Evolutionary conservation across 1,139 yeast genomes (phyloP), one percentile per base, ranked within the genome.

Genomic region (Saccharomyces hybrid): DNA sequence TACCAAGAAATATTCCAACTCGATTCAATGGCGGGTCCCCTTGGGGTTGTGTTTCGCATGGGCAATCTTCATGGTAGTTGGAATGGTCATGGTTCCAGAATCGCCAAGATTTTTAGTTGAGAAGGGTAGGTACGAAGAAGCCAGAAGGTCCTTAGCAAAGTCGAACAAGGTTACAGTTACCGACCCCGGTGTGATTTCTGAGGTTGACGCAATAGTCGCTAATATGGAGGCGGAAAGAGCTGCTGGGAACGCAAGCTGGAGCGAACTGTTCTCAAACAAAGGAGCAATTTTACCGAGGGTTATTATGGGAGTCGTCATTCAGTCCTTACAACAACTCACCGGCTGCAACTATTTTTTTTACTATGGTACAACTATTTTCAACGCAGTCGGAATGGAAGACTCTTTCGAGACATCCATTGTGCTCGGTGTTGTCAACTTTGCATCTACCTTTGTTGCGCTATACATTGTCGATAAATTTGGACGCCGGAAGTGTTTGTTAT

Each of bases 301-400:
- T 26, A 49, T 82, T 46, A 74, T 82, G 66, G 93, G 91, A 66
- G 72, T 82, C 55, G 65, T 81, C 70, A 69, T 84, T 58, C 86
- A 83, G 75, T 75, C 62, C 9, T n/a, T 51, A 13, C 53, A 85
- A 73, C 91, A 85, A 72, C 77, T 85, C 62, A 81, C 88, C 58
- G 93, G 91, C 78, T 79, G 82, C 69, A 85, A 85, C 75, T 86
- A 84, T 72, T 84, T 86, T 75, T 84, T 85, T 78, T 85, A 84
- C 76, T 85, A 84, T 63, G 88, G 89, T 70, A 19, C 23, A 3
- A 19, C 23, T 3, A 19, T 19, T 19, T 19, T 19, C 4, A 19
- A 19, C 23, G 23, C 23, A 19, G 23, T 19, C 23, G 23, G 23
- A 19, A 19, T 19, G 23, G 23, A 19, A 19, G 23, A 19, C 23